Evolutionary conservation across 2,329 filamentous ascomycete genomes (phyloP).

Genomic region (Fusarium albidum): DNA sequence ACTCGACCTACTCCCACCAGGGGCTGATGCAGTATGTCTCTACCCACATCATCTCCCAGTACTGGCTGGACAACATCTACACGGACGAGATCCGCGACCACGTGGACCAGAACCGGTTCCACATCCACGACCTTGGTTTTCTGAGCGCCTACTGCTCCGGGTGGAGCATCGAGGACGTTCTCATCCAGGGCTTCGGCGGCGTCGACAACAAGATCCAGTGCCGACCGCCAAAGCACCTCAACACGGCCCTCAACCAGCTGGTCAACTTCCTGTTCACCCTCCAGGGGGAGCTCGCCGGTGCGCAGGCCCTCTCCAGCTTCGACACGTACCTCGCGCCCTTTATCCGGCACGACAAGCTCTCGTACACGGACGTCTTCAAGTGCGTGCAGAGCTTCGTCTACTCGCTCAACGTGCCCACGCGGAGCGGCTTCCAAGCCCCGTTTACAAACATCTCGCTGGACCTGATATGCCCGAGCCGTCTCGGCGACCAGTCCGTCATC

Average conservation of each 20-base stretch:
- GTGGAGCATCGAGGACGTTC: constrained; percentile 37
- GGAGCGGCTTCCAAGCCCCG: constrained; percentile 37
- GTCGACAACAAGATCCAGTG: constrained; percentile 39
- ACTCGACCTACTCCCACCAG: constrained; percentile 38
- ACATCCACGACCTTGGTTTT: constrained; percentile 37
- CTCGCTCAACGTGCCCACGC: constrained; percentile 37
- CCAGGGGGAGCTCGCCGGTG: constrained; percentile 35
- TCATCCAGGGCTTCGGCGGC: constrained; percentile 34
- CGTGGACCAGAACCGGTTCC: constrained; percentile 33
- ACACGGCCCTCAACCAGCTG: constrained; percentile 37
- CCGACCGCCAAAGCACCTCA: constrained; percentile 34
- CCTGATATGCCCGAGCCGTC: constrained; percentile 29
- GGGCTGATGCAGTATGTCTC: constrained; percentile 38
- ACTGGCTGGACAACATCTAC: constrained; percentile 37
- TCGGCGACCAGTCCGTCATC: constrained; percentile 27
- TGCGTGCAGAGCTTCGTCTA: constrained; percentile 38
- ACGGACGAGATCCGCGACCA: constrained; percentile 29
- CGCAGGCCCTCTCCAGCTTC: constrained; percentile 34
- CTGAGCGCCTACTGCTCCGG: constrained; percentile 38
- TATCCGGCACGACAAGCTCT: constrained; percentile 27
- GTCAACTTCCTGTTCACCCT: constrained; percentile 38
- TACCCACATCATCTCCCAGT: constrained; percentile 35
- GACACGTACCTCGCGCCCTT: constrained; percentile 37
- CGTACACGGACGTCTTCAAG: constrained; percentile 36
- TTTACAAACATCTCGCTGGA: constrained; percentile 38